phyloP scores from a whole-genome alignment of 1,284 basidiomycete genomes.

The Apiotrichum gamsii region DNA sequence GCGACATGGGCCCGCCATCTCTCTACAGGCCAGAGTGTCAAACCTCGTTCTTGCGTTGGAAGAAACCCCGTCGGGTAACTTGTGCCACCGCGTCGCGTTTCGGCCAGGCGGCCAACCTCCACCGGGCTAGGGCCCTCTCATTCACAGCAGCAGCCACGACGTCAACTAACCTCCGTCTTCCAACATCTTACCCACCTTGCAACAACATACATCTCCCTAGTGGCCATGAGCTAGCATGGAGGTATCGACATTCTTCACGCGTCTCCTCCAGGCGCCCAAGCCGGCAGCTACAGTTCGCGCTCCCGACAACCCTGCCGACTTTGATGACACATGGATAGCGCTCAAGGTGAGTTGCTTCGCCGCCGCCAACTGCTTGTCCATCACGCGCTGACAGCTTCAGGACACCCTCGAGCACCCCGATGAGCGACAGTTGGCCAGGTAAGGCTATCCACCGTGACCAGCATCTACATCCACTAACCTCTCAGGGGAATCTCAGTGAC shows the following conservation, averaged over 20 bases:
- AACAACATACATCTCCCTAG: too few relatives aligned
- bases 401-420: slow-evolving; percentile 42
- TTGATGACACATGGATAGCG: slow-evolving; percentile 36
- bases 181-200: too few relatives aligned
- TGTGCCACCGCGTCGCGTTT: too few relatives aligned
- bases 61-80: too few relatives aligned
- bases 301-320: slow-evolving; percentile 32
- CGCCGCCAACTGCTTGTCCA: neutral
- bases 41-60: too few relatives aligned
- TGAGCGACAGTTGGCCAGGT: slow-evolving; percentile 40
- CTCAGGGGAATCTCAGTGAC: slow-evolving; percentile 72
- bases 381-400: slow-evolving; percentile 13
- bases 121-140: too few relatives aligned
- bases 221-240: slow-evolving; percentile 25
- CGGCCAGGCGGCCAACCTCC: too few relatives aligned
- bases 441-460: too few relatives aligned
- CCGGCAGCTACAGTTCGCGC: slow-evolving; percentile 11
- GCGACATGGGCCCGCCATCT: too few relatives aligned
- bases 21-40: too few relatives aligned
- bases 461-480: slow-evolving; percentile 58
- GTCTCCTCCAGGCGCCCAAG: slow-evolving; percentile 36
- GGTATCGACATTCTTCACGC: slow-evolving; percentile 40
- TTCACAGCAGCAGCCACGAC: too few relatives aligned
- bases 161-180: too few relatives aligned
- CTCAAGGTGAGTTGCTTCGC: slow-evolving; percentile 24